Evolutionary conservation across 495 filamentous ascomycete species (phyloP).

Genomic region (Neurospora pannonica): DNA sequence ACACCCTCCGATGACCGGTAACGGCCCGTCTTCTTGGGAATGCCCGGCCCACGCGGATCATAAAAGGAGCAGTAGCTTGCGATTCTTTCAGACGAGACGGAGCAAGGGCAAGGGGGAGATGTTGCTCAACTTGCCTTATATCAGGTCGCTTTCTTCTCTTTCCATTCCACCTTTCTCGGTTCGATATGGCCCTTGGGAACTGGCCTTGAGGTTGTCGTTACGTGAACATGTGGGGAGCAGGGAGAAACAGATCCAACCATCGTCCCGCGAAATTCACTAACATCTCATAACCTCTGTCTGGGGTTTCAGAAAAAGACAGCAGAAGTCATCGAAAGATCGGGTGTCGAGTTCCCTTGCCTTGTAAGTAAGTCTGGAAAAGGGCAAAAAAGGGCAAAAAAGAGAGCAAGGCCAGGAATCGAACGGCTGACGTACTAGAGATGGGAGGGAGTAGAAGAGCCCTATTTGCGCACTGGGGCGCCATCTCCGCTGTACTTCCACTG

Average conservation of each 20-base stretch:
- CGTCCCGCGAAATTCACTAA: neutral
- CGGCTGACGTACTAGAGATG: neutral
- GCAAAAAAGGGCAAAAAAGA: neutral
- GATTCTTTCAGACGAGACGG: neutral
- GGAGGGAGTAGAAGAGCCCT: neutral
- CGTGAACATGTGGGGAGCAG: neutral
- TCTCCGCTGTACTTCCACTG: neutral
- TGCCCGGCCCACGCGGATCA: neutral
- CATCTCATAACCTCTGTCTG: neutral
- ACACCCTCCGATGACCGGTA: neutral
- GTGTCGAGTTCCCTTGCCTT: neutral
- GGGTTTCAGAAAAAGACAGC: neutral
- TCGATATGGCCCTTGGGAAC: neutral
- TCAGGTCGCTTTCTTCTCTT: neutral
- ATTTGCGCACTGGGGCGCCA: neutral
- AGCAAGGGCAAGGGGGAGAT: neutral
- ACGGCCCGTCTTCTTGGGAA: neutral
- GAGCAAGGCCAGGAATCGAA: neutral
- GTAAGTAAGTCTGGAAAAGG: neutral
- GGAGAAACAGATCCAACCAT: neutral
- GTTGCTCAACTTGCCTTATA: neutral
- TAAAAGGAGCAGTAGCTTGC: neutral
- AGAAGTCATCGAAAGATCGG: neutral
- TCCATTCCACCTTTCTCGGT: neutral
- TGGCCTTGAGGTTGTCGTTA: neutral